These are phyloP conservation scores for Tulasnella sp. DNA, from an alignment of 768 basidiomycete species.

Conservation along the genomic window DNA sequence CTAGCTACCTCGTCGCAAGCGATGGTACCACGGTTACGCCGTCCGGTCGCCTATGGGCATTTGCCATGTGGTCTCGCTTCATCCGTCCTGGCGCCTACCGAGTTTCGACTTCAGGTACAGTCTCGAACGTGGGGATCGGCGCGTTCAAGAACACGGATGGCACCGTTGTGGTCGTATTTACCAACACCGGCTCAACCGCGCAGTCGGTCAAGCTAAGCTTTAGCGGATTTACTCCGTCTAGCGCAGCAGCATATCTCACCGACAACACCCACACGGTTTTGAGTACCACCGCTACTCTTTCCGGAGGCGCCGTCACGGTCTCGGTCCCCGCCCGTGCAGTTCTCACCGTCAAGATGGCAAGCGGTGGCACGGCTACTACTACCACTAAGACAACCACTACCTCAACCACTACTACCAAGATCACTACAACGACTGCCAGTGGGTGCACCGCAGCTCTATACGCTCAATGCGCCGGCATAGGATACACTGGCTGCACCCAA, in stretches of 20 bases:
- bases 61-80: constrained; percentile 26
- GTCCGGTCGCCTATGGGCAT: constrained; percentile 25
- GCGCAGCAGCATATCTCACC: neutral
- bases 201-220: neutral
- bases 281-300: neutral
- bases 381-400: neutral
- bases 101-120: constrained; percentile 16
- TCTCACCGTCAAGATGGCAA: neutral
- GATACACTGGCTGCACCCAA: constrained; percentile 7
- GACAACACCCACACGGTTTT: neutral
- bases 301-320: neutral
- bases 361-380: neutral
- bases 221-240: neutral
- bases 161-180: constrained; percentile 13
- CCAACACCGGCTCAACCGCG: neutral
- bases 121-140: neutral
- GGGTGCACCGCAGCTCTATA: neutral
- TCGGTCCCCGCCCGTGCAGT: neutral
- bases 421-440: neutral
- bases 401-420: neutral
- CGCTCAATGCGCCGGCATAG: neutral
- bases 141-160: constrained; percentile 27
- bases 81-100: constrained; percentile 26
- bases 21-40: neutral
- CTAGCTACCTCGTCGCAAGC: constrained; percentile 4